phyloP scores from a whole-genome alignment of 1,284 basidiomycete species.

The Neonothopanus nambi region DNA sequence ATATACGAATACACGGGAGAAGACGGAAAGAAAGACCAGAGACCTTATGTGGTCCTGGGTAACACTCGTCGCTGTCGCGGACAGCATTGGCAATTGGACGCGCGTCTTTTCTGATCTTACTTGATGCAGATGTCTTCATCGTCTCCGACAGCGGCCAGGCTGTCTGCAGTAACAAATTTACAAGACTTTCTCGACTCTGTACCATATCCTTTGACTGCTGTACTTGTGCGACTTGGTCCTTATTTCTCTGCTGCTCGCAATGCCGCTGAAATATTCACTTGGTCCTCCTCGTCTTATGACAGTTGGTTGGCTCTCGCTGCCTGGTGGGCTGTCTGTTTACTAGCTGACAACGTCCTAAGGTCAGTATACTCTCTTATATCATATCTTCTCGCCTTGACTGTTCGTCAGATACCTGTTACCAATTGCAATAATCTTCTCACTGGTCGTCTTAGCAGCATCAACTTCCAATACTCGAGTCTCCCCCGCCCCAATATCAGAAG shows the following conservation, averaged over 20 bases:
- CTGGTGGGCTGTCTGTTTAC: conserved; percentile 82
- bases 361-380: conserved; percentile 31
- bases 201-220: conserved; percentile 57
- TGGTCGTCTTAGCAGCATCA: conserved; percentile 29
- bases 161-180: conserved; percentile 16
- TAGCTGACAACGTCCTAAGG: conserved; percentile 57
- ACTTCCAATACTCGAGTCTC: conserved; percentile 23
- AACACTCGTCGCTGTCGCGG: neutral
- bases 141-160: conserved; percentile 22
- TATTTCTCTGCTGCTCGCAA: conserved; percentile 50
- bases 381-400: conserved; percentile 11
- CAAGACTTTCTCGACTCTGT: conserved; percentile 57
- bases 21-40: conserved; percentile 20
- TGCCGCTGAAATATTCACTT: conserved; percentile 57
- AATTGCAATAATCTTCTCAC: conserved; percentile 28
- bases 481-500: conserved; percentile 54
- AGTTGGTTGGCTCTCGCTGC: conserved; percentile 65
- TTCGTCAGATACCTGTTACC: conserved; percentile 46
- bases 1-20: conserved; percentile 19
- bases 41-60: conserved; percentile 1
- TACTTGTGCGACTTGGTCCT: conserved; percentile 60
- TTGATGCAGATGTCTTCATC: conserved; percentile 21
- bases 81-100: neutral
- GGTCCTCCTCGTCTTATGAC: conserved; percentile 59
- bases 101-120: conserved; percentile 9